These are phyloP conservation scores for Centrapalus pauciflorus DNA, from an alignment of 129 eudicot genomes.

Conservation along the genomic window DNA sequence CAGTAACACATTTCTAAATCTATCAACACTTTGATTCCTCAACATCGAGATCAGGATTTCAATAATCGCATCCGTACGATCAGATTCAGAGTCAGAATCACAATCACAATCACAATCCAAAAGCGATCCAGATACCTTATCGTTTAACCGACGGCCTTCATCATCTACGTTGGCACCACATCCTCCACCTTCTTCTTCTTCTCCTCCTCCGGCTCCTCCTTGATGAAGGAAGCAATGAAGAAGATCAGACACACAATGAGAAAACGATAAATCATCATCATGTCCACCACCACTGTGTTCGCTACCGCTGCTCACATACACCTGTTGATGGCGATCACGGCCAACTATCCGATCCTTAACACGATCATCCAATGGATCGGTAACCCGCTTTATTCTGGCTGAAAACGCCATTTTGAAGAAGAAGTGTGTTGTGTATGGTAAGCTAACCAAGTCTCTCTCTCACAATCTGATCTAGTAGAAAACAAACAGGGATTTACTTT, in stretches of 20 bases:
- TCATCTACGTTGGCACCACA: background rate
- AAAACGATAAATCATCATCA: conserved; percentile 24
- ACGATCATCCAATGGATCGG: conserved; percentile 64
- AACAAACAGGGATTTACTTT: background rate
- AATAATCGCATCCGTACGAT: conserved; percentile 17
- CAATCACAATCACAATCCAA: too few species aligned
- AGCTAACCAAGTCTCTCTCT: background rate
- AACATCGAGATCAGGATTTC: conserved; percentile 11
- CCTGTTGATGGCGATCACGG: conserved; percentile 15
- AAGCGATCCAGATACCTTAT: background rate
- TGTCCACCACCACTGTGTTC: conserved; percentile 39
- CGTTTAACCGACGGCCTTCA: background rate
- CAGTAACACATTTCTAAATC: conserved; percentile 28
- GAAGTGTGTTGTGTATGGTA: background rate
- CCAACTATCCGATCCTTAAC: conserved; percentile 58
- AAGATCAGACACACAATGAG: conserved; percentile 52
- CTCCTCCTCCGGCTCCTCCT: background rate
- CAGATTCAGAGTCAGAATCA: conserved; percentile 30
- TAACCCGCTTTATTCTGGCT: conserved; percentile 45
- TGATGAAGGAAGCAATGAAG: conserved; percentile 37
- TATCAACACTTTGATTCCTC: conserved; percentile 26
- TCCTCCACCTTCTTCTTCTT: background rate
- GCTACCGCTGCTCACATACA: conserved; percentile 53
- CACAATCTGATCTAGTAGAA: background rate
- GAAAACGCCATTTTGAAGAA: conserved; percentile 28